Percentiles rank a stretch among this genome's conserved stretches.
phyloP scores from a whole-genome alignment of 2,329 filamentous ascomycete species.

The Aspergillus sergii region DNA sequence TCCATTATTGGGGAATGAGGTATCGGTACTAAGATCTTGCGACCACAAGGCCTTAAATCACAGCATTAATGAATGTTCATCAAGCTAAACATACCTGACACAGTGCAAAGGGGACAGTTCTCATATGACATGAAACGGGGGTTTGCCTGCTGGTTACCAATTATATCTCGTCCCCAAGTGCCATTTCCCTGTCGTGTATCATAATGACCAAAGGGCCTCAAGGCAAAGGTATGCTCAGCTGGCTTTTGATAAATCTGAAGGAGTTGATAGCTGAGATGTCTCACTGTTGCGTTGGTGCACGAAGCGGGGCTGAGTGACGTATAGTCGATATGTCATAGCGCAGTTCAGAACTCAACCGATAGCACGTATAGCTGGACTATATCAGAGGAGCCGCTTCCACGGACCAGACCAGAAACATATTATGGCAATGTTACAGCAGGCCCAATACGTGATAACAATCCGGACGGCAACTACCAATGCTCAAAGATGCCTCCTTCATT shows the following conservation, averaged over 20 bases:
- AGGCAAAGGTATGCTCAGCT: rapidly evolving
- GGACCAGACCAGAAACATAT: neutral
- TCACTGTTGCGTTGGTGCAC: neutral
- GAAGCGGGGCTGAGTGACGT: neutral
- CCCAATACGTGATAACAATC: neutral
- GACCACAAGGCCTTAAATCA: no score
- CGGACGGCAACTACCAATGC: neutral
- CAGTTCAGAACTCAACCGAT: neutral
- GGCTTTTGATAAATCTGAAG: neutral
- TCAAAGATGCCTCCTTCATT: neutral
- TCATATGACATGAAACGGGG: no score
- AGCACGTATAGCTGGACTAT: no score
- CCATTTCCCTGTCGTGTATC: no score
- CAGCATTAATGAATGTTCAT: no score
- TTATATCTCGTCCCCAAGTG: neutral
- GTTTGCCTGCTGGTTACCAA: neutral
- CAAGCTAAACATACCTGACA: no score
- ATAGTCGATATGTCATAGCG: neutral
- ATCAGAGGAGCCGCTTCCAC: no score
- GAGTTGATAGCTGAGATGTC: neutral
- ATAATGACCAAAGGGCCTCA: neutral
- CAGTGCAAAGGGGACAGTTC: no score
- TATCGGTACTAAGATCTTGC: no score
- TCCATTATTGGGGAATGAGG: no score
- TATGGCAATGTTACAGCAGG: neutral